Percentiles rank a stretch among this genome's conserved stretches.
Conservation (phyloP, 352 stramenopile species). For the Pythium insidiosum region DNA sequence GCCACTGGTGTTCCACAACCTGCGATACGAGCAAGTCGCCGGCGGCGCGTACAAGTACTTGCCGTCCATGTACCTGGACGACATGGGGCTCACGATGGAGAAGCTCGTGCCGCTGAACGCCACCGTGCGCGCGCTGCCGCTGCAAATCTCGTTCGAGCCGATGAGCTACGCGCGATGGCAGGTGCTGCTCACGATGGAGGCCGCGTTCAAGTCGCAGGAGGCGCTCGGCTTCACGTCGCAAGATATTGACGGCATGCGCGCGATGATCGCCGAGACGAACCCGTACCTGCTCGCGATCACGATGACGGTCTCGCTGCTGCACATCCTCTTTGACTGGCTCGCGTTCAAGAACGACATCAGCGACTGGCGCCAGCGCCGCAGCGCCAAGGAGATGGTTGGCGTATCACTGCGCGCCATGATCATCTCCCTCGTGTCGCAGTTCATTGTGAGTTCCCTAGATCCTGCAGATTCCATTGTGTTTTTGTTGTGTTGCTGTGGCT, state of each 20-base stretch:
- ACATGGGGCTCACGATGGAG: slow-evolving; percentile 58
- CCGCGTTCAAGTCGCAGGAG: slow-evolving; percentile 48
- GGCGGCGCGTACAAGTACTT: slow-evolving; percentile 52
- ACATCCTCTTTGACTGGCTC: slow-evolving; percentile 97
- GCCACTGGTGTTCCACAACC: slow-evolving; percentile 56
- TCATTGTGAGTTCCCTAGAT: slow-evolving; percentile 65
- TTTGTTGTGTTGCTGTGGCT: too few relatives aligned
- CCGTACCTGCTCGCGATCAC: slow-evolving; percentile 92
- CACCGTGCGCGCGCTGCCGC: slow-evolving; percentile 37
- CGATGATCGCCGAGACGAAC: slow-evolving; percentile 92
- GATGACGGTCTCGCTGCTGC: slow-evolving; percentile 92
- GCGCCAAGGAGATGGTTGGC: slow-evolving; percentile 85
- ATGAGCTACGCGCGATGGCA: slow-evolving; percentile 78
- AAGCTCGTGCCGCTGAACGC: slow-evolving; percentile 66
- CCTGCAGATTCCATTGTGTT: too few relatives aligned
- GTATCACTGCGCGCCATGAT: slow-evolving; percentile 90
- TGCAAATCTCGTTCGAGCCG: slow-evolving; percentile 64
- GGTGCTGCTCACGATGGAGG: slow-evolving; percentile 65
- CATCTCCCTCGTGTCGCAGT: slow-evolving; percentile 90
- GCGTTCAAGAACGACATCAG: slow-evolving; percentile 97
- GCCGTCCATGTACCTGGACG: slow-evolving; percentile 71
- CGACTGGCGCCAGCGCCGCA: slow-evolving; percentile 93
- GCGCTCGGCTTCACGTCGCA: slow-evolving; percentile 46
- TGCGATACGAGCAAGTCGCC: slow-evolving; percentile 48
- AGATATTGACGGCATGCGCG: slow-evolving; percentile 88